Evolutionary conservation across 2,329 filamentous ascomycete species (phyloP), one percentile per base, ranked within the genome.

Genomic region (Triangularia setosa): DNA sequence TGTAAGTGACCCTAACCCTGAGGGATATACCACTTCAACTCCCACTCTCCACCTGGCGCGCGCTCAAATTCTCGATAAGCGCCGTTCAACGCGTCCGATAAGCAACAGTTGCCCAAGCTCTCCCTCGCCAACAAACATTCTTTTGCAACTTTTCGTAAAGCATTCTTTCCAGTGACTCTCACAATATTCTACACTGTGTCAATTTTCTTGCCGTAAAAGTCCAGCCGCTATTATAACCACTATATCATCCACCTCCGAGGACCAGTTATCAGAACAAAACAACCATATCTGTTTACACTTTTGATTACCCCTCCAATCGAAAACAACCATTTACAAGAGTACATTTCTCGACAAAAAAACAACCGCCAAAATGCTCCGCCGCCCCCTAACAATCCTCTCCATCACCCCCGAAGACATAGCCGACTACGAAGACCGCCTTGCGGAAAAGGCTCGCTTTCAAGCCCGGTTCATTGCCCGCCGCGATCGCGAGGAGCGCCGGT

Each of bases 381-480:
- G 89, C 55, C 83, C 86, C 16, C 83, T 89, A 11, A 92, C 90
- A 56, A 84, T 84, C 14, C 85, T 92, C 67, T 80, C 83, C 62
- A 83, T 92, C 68, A 91, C 89, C 2, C 80, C 86, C 57, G 87
- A 90, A 72, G 90, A 92, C 75, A 81, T 92, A 44, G 87, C 88
- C 44, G 80, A 84, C 61, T 91, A 90, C 77, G 89, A 92, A 72
- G 87, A 89, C 74, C 81, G 82, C 27, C 83, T 87, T 66, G 79
- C 78, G 24, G 72, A 72, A 9, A 33, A 33, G 9, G n/a, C 4
- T 11, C 27, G 28, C 4, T 8, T 23, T 33, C 30, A 35, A 16
- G 18, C 35, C 57, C 28, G 27, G 9, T 40, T 44, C 35, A 12
- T 23, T 12, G 18, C 40, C n/a, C 40, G 40, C n/a, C 40, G 40